phyloP scores from a whole-genome alignment of 1,139 yeast species.

The Yamadazyma diddensiae region DNA sequence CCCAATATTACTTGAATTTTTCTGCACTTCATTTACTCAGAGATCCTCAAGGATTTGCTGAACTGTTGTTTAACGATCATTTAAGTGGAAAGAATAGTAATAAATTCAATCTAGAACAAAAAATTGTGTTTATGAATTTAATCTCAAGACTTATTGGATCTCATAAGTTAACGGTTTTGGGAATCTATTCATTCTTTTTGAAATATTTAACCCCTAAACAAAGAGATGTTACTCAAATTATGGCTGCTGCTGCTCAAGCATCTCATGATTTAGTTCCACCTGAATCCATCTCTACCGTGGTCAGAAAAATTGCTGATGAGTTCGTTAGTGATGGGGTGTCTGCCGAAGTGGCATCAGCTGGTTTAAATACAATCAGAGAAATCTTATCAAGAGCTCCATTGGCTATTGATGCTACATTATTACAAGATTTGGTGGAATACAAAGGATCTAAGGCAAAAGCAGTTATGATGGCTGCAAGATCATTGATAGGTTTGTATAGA shows the following conservation, averaged over 20 bases:
- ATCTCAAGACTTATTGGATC: constrained; percentile 88
- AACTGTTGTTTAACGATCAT: constrained; percentile 68
- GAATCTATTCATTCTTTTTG: constrained; percentile 82
- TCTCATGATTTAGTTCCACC: constrained; percentile 97
- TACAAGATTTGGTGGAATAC: constrained; percentile 87
- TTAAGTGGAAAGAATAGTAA: constrained; percentile 64
- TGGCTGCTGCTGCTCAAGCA: constrained; percentile 97
- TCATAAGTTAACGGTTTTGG: constrained; percentile 86
- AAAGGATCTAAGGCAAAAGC: constrained; percentile 92
- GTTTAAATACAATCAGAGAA: constrained; percentile 91
- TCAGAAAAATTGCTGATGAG: constrained; percentile 93
- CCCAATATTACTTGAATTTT: constrained; percentile 82
- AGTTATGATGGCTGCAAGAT: constrained; percentile 91
- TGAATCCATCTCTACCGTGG: constrained; percentile 73
- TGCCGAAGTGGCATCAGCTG: constrained; percentile 97
- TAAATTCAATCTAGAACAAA: constrained; percentile 80
- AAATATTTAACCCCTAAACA: constrained; percentile 94
- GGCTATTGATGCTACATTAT: constrained; percentile 80
- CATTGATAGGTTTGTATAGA: constrained; percentile 81
- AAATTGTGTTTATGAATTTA: constrained; percentile 81
- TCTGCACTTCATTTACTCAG: constrained; percentile 90
- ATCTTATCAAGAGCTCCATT: constrained; percentile 89
- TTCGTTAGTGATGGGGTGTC: constrained; percentile 98
- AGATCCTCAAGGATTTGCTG: constrained; percentile 98
- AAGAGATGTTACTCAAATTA: constrained; percentile 86